Evolutionary conservation across 1,139 yeast genomes (phyloP), one percentile per base, ranked within the genome.

Genomic region (Debaryomycetaceae sp.): DNA sequence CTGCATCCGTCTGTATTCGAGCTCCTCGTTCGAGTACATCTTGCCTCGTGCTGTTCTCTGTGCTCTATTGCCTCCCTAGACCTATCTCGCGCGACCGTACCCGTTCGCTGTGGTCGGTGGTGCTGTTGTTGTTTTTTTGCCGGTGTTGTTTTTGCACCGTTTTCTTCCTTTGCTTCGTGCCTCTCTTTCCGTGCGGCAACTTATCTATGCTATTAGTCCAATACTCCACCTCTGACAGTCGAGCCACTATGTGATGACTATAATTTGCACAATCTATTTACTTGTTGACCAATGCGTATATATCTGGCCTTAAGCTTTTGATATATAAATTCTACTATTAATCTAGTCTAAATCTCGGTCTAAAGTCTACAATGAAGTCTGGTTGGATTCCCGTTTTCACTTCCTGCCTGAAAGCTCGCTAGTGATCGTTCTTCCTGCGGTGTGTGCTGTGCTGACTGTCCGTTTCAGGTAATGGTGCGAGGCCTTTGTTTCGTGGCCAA

Each of bases 1-100:
- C 57, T 70, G 76, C 77, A 71, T 71, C 52, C 69, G 67, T 49
- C 69, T 68, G 50, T 63, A 63, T 52, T 59, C 62, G 45, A 64
- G 63, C 30, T 56, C 58, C 38, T 54, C 56, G 33, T 39, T 45
- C 24, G 34, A 38, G 34, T 44, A 47, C 60, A 56, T 56, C 36
- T 20, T 34, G 24, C n/a, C 35, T 3, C 20, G 8, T 14, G 40
- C 8, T 8, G 31, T 23, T 6, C 11, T 3, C n/a, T 36, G 38
- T 36, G 13, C 5, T 34, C 17, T 4, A 4, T 35, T 9, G 37
- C 37, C 9, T 14, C 17, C 17, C 13, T 36, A 27, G 38, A 9
- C 23, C 13, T 36, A 2, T 24, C n/a, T 9, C 8, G 11, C 13
- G 38, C 38, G 11, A 27, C 24, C 7, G 24, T n/a, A 13, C 27